phyloP scores from a whole-genome alignment of 2,329 filamentous ascomycete species.

The Coniochaeta sp. region DNA sequence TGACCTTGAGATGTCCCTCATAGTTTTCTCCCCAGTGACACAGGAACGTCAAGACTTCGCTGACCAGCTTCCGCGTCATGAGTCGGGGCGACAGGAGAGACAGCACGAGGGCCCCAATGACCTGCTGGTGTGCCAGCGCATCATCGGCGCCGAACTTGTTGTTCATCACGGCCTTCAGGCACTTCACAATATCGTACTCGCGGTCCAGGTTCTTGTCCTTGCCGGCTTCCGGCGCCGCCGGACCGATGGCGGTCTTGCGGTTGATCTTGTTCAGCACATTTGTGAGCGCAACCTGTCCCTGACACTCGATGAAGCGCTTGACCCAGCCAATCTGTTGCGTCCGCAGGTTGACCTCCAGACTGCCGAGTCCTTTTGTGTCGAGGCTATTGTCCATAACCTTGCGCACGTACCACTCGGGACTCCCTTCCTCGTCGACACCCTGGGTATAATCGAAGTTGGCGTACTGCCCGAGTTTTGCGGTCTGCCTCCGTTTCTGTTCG shows the following conservation, averaged over 20 bases:
- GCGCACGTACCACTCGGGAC: constrained; percentile 96
- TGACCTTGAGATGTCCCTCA: constrained; percentile 84
- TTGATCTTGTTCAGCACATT: constrained; percentile 93
- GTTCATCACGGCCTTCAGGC: constrained; percentile 95
- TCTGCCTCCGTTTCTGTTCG: constrained; percentile 80
- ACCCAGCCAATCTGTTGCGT: constrained; percentile 99
- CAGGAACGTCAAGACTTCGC: constrained; percentile 91
- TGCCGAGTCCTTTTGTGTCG: constrained; percentile 83
- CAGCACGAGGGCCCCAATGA: constrained; percentile 78
- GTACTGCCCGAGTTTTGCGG: constrained; percentile 65
- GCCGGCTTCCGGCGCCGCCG: constrained; percentile 52
- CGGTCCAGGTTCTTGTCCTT: constrained; percentile 78
- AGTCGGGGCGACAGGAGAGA: constrained; percentile 84
- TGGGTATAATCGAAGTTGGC: constrained; percentile 63
- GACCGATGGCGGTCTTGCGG: constrained; percentile 70
- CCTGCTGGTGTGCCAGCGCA: constrained; percentile 81
- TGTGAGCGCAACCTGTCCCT: constrained; percentile 92
- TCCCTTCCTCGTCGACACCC: constrained; percentile 87
- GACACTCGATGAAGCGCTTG: constrained; percentile 90
- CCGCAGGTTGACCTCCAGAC: constrained; percentile 85
- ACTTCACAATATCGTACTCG: constrained; percentile 97
- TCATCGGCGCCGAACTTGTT: constrained; percentile 99
- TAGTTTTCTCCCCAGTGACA: constrained; percentile 88
- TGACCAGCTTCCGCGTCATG: constrained; percentile 88
- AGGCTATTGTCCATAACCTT: constrained; percentile 95